These are phyloP conservation scores for Zymoseptoria tritici DNA, from an alignment of 2,329 filamentous ascomycete genomes.

Conservation along the genomic window DNA sequence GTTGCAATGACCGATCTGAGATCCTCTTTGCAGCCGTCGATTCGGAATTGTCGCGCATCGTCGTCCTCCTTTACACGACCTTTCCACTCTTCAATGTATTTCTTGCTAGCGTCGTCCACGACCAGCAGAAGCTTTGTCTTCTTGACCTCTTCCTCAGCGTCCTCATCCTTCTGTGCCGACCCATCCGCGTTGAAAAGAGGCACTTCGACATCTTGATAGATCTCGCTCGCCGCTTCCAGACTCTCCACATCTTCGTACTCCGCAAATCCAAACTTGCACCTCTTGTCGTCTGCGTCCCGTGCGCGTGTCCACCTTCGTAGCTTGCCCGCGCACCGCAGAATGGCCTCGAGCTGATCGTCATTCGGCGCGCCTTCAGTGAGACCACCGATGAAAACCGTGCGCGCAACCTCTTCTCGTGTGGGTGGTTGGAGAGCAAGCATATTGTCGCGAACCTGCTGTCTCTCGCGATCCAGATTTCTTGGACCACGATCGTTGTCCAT, in stretches of 20 bases:
- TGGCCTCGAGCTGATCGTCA: constrained; percentile 70
- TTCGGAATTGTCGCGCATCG: constrained; percentile 55
- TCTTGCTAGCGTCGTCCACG: constrained; percentile 73
- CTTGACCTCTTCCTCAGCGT: constrained; percentile 32
- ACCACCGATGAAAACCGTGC: constrained; percentile 83
- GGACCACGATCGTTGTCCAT: constrained; percentile 45
- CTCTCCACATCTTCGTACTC: constrained; percentile 91
- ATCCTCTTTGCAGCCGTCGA: constrained; percentile 61
- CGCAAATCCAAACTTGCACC: constrained; percentile 86
- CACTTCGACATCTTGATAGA: constrained; percentile 73
- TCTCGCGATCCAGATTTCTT: constrained; percentile 51
- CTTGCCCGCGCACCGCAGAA: constrained; percentile 66
- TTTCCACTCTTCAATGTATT: constrained; percentile 78
- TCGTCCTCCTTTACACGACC: constrained; percentile 57
- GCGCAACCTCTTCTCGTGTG: constrained; percentile 80
- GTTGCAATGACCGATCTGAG: constrained; percentile 63
- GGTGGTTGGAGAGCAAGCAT: constrained; percentile 59
- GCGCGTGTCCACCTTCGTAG: constrained; percentile 80
- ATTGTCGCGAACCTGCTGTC: constrained; percentile 24
- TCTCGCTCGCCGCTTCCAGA: constrained; percentile 73
- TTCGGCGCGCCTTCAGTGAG: constrained; percentile 72
- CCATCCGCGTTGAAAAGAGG: constrained; percentile 53
- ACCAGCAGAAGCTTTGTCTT: constrained; percentile 41
- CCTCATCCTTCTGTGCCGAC: constrained; percentile 39
- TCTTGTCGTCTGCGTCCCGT: constrained; percentile 70